Evolutionary conservation across 257 asterid genomes (phyloP).

Genomic region (Apocynum venetum): DNA sequence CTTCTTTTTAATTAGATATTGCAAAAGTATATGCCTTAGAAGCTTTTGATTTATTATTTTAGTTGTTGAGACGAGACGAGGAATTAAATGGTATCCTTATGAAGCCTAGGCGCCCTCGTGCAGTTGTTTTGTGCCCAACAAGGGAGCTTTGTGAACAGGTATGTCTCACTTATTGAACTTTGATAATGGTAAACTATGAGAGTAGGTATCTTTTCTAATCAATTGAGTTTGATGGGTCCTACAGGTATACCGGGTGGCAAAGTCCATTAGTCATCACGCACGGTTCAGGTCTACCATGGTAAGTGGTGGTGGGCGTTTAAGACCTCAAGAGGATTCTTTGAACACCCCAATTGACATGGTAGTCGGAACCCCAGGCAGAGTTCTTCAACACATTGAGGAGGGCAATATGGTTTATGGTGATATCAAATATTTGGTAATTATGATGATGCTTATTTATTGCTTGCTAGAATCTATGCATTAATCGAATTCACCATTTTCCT

Average conservation of each 20-base stretch:
- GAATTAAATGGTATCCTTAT: conserved; percentile 70
- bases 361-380: conserved; percentile 98
- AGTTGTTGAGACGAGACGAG: conserved; percentile 89
- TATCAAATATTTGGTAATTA: conserved; percentile 77
- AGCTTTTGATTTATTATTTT: conserved; percentile 17
- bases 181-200: background rate
- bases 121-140: conserved; percentile 92
- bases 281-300: conserved; percentile 95
- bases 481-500: background rate
- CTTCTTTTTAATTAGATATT: background rate
- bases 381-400: conserved; percentile 92
- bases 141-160: conserved; percentile 99
- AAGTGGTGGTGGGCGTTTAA: conserved; percentile 94
- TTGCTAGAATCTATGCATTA: background rate
- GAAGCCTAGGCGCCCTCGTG: conserved; percentile 98
- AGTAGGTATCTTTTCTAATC: conserved; percentile 6
- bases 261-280: conserved; percentile 83
- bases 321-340: conserved; percentile 92
- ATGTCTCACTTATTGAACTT: conserved; percentile 5
- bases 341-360: conserved; percentile 89
- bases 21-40: background rate
- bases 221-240: conserved; percentile 12
- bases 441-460: background rate
- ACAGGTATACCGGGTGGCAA: conserved; percentile 88
- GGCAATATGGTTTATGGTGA: conserved; percentile 96